These are phyloP conservation scores for Globomyces pollinis-pini DNA, from an alignment of 192 early-diverging fungal species.

Conservation along the genomic window DNA sequence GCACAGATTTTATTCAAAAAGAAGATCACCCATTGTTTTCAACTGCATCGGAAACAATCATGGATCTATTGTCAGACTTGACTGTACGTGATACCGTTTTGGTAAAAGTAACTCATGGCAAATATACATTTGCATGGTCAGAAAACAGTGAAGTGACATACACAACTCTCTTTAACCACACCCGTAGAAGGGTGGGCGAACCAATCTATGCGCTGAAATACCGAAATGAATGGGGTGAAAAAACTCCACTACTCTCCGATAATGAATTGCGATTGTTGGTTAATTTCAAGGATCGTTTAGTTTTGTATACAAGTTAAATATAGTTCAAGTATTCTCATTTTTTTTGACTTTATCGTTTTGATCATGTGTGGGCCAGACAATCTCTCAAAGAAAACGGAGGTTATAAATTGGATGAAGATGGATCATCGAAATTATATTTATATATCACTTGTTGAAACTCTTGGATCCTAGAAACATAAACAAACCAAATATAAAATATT, in stretches of 20 bases:
- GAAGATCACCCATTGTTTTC: neutral
- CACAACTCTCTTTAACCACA: neutral
- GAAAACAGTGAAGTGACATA: neutral
- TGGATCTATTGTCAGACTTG: neutral
- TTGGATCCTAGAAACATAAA: no score
- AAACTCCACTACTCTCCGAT: neutral
- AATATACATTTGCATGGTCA: neutral
- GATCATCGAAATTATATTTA: no score
- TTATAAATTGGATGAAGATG: no score
- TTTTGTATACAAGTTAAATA: neutral
- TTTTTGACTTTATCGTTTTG: no score
- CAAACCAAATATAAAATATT: no score
- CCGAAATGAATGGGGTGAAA: slow-evolving; percentile 2
- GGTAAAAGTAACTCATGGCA: neutral
- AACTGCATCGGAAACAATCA: neutral
- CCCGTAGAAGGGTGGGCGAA: neutral
- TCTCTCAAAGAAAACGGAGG: no score
- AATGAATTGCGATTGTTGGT: slow-evolving; percentile 4
- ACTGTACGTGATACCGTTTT: neutral
- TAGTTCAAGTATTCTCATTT: no score
- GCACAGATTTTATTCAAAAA: neutral
- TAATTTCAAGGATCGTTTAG: neutral
- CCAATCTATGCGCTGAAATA: neutral
- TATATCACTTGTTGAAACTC: no score
- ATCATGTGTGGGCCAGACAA: no score